Evolutionary conservation across 345 rosid genomes (phyloP).

Genomic region (Eucalyptus tenuipes): DNA sequence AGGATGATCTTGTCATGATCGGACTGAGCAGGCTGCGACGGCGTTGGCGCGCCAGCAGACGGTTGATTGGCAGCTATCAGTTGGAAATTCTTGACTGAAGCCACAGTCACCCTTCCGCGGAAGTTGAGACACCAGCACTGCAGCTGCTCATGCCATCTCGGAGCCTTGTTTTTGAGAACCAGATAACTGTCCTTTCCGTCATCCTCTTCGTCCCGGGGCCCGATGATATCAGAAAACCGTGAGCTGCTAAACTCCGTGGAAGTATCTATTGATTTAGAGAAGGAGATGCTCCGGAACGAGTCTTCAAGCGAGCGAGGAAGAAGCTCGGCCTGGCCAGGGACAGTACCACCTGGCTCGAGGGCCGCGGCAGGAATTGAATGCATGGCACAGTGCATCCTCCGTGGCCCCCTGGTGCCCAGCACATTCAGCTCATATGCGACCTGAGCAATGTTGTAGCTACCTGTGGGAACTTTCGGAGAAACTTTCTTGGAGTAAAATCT

Average conservation of each 20-base stretch:
- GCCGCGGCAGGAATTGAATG: slow-evolving; percentile 26
- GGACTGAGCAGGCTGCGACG: slow-evolving; percentile 13
- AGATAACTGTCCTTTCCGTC: slow-evolving; percentile 21
- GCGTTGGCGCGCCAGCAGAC: slow-evolving; percentile 1
- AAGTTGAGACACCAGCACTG: slow-evolving; percentile 50
- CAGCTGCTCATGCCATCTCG: slow-evolving; percentile 46
- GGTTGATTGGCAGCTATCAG: slow-evolving; percentile 31
- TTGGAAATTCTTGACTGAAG: slow-evolving; percentile 45
- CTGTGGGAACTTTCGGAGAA: slow-evolving; percentile 37
- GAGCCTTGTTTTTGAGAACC: slow-evolving; percentile 31
- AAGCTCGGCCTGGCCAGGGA: slow-evolving; percentile 33
- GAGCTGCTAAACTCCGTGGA: slow-evolving; percentile 36
- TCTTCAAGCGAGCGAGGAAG: slow-evolving; percentile 29
- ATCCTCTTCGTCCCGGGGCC: slow-evolving; percentile 14
- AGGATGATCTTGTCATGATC: slow-evolving; percentile 88
- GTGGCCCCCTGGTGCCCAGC: slow-evolving; percentile 37
- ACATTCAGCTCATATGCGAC: slow-evolving; percentile 37
- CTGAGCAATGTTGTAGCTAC: slow-evolving; percentile 36
- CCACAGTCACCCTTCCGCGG: slow-evolving; percentile 40
- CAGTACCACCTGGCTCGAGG: slow-evolving; percentile 30
- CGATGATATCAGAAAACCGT: slow-evolving; percentile 23
- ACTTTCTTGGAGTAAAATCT: slow-evolving; percentile 40
- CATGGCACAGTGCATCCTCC: slow-evolving; percentile 42
- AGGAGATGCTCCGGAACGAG: slow-evolving; percentile 37
- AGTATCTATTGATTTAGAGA: slow-evolving; percentile 25